A percentile compares a stretch with the other conserved stretches of the same genome.
These are phyloP conservation scores for Neonectria punicea DNA, from an alignment of 2,329 filamentous ascomycete species.

Conservation along the genomic window DNA sequence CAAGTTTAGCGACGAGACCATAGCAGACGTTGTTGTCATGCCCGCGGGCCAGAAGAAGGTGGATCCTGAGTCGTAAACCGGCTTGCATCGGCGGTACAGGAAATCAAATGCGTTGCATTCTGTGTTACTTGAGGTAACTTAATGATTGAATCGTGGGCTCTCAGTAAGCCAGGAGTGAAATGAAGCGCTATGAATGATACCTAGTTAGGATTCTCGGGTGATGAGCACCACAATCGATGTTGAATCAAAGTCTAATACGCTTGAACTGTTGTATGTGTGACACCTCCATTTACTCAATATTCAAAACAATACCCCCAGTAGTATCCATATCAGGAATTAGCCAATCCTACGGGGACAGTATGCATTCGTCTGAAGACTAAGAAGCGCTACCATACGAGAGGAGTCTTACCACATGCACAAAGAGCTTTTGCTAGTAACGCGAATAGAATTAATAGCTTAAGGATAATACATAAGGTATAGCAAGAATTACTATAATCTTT, in stretches of 20 bases:
- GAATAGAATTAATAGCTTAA: no score
- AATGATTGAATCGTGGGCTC: conserved; percentile 10
- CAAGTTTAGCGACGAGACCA: conserved; percentile 85
- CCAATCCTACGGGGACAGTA: background rate
- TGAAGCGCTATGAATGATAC: conserved; percentile 15
- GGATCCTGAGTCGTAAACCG: conserved; percentile 30
- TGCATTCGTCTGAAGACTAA: background rate
- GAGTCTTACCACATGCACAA: no score
- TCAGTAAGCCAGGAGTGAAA: background rate
- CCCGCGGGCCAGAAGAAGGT: conserved; percentile 26
- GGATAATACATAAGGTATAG: no score
- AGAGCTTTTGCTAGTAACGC: no score
- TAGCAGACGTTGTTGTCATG: conserved; percentile 69
- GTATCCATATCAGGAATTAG: background rate
- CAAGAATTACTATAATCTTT: no score
- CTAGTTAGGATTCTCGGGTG: conserved; percentile 8
- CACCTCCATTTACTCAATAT: no score
- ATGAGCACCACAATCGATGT: background rate
- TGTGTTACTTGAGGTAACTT: conserved; percentile 1
- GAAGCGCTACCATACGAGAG: no score
- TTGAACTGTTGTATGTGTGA: background rate
- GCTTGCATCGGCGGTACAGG: background rate
- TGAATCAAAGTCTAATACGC: no score
- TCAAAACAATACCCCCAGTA: background rate
- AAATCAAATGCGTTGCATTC: conserved; percentile 1